Base-by-base conservation (phyloP, 2,329 filamentous ascomycete genomes). In the Phyllosticta capitalensis region DNA sequence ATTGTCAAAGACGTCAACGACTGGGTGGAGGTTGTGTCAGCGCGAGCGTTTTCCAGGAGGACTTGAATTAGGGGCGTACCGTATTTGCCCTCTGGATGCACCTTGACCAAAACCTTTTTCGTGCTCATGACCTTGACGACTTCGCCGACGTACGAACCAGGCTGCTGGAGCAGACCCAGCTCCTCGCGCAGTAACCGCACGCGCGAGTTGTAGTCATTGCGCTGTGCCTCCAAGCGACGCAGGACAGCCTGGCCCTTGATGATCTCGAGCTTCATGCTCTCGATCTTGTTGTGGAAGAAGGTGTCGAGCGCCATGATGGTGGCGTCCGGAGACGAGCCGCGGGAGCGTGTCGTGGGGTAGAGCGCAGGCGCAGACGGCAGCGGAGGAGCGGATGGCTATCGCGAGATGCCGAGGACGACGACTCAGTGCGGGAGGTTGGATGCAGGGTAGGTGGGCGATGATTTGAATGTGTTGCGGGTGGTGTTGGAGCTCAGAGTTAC, bases 101-200 rank as follows among this genome's bases (percentile, higher is more conserved):
- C 94, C 79, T 99, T 99, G 67, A 99, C 94, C 61, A 99, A 81
- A 56, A 99, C 91, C 81, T 99, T 97, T 80, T 99, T 99, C 60
- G 94, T 99, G 72, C 92, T 87, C 94, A 99, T 99, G 61, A 97
- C 94, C 82, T 97, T 99, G 72, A 99, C 94, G n/a, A 99, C 94
- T 78, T 99, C 94, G 61, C 94, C 94, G 33, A 99, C 94, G 72
- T 99, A 99, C 20, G 92, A 97, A 49, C 94, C 94, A 3, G 94
- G 94, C 75, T 99, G 94, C 77, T 99, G 94, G 65, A 99, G 80
- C 69, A 99, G 80, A 57, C 94, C 94, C 21, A 99, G 83, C 80
- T 99, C 94, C 79, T 99, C 94, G 68, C 94, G 84, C 70, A 99
- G 79, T 76, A 99, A 81, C 63, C 94, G 89, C 69, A 99, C 94